Conservation (phyloP, 805 yeast genomes). For the Teunomyces pallodes region DNA sequence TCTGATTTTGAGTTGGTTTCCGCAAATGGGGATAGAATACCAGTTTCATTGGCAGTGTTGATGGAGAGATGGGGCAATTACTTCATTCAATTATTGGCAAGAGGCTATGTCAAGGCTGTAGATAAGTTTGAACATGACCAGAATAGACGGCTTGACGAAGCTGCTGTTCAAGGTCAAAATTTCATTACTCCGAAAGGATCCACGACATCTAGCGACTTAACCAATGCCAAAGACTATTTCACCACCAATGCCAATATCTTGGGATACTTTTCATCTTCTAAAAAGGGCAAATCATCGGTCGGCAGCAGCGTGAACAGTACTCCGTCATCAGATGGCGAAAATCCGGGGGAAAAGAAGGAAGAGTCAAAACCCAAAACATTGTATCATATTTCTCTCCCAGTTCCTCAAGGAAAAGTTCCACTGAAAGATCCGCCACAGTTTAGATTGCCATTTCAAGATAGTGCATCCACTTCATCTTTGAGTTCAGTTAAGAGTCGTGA, state of each 20-base stretch:
- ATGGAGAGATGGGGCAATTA: constrained; percentile 77
- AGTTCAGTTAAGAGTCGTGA: constrained; percentile 1
- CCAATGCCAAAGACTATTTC: not conserved
- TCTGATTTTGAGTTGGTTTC: constrained; percentile 73
- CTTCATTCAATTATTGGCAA: constrained; percentile 59
- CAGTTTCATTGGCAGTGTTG: constrained; percentile 58
- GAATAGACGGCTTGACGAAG: not conserved
- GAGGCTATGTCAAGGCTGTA: constrained; percentile 62
- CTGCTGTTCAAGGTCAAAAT: constrained; percentile 1
- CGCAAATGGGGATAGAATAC: constrained; percentile 66
- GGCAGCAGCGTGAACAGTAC: constrained; percentile 1
- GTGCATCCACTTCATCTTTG: not conserved
- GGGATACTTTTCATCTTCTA: not conserved
- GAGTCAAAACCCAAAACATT: not conserved
- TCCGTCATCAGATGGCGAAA: constrained; percentile 5
- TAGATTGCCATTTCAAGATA: constrained; percentile 69
- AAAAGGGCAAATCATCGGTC: constrained; percentile 3
- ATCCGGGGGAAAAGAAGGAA: not conserved
- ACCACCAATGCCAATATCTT: not conserved
- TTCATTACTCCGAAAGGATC: constrained; percentile 11
- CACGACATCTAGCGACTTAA: not conserved
- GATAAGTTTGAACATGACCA: constrained; percentile 35
- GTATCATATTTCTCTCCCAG: constrained; percentile 15
- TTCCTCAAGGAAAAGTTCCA: constrained; percentile 19
- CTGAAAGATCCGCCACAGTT: constrained; percentile 53